Base-by-base conservation (phyloP, 2,329 filamentous ascomycete genomes). In the Dendrostoma leiphaemia region DNA sequence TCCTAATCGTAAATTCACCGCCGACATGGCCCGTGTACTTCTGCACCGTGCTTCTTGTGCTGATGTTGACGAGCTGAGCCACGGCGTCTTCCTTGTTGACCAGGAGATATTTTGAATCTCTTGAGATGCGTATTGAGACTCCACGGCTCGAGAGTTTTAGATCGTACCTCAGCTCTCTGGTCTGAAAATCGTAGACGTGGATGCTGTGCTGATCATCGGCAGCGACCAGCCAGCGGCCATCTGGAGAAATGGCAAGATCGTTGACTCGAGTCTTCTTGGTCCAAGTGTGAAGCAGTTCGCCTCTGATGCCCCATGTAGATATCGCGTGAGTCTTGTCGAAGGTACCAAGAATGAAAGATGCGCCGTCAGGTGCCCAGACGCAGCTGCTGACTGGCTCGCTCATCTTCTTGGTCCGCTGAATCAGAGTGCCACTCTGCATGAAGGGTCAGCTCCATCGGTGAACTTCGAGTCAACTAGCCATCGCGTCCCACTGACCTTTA, bases 311-410 rank as follows among this genome's bases (percentile, higher is more conserved):
- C 83, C 89, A 94, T 48, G 89, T 84, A 49, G 84, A 85, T 15
- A 96, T 72, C 37, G 88, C 82, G 23, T 79, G 77, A 9, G 75
- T 75, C 53, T 80, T 81, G 62, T 92, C 88, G 29, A 95, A 81
- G 8, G 88, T 87, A 3, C 89, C 90, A 1, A 92, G 86, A 38
- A 96, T 82, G 62, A 97, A 92, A 0, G 83, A 85, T 58, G 84
- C 75, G 38, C 88, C 87, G 65, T 96, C 88, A 1, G 85, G 81
- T 6, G 89, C 81, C 93, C 94, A 99, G n/a, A 90, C 88, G 56
- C 91, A 95, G 53, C 89, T 86, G 43, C 90, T 96, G 34, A 96
- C 90, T 0, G 91, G 89, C 63, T 96, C 88, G n/a, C 81, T 80
- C 63, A 94, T 92, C 45, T 85, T 81, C 48, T 84, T 79, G 15